Evolutionary conservation across 2,329 filamentous ascomycete species (phyloP).

Genomic region (Alternaria conjuncta): DNA sequence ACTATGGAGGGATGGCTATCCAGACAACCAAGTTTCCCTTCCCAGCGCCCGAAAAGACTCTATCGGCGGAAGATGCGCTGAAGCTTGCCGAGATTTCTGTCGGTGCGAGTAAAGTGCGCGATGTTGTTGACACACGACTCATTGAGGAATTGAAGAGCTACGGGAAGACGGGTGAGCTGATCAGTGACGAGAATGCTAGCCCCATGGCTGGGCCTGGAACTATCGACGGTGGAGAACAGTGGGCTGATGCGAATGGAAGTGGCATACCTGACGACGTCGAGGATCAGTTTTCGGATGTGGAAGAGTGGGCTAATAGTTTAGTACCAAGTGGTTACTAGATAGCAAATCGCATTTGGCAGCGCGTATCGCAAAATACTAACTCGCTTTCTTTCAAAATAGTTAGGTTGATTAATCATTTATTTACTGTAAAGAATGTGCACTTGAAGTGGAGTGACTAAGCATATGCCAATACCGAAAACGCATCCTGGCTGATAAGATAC

Average conservation of each 20-base stretch:
- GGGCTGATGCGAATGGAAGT: slow-evolving; percentile 56
- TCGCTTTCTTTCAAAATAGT: background rate
- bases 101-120: slow-evolving; percentile 55
- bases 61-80: slow-evolving; percentile 52
- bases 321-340: slow-evolving; percentile 38
- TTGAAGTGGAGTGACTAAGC: background rate
- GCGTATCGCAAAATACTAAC: background rate
- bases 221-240: slow-evolving; percentile 49
- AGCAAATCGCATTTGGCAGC: background rate
- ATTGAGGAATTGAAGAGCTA: slow-evolving; percentile 55
- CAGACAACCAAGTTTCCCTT: slow-evolving; percentile 52
- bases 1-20: slow-evolving; percentile 58
- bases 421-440: background rate
- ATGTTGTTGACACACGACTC: slow-evolving; percentile 54
- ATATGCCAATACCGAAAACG: background rate
- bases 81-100: slow-evolving; percentile 49
- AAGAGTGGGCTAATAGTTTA: slow-evolving; percentile 60
- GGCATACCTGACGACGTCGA: slow-evolving; percentile 61
- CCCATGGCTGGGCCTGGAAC: slow-evolving; percentile 52
- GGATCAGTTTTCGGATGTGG: slow-evolving; percentile 54
- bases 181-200: slow-evolving; percentile 54
- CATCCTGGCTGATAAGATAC: background rate
- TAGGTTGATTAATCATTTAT: background rate
- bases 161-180: slow-evolving; percentile 54
- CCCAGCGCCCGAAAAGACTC: slow-evolving; percentile 50